Evolutionary conservation across 2,329 filamentous ascomycete species (phyloP).

Genomic region (Stagonosporopsis rhizophila): DNA sequence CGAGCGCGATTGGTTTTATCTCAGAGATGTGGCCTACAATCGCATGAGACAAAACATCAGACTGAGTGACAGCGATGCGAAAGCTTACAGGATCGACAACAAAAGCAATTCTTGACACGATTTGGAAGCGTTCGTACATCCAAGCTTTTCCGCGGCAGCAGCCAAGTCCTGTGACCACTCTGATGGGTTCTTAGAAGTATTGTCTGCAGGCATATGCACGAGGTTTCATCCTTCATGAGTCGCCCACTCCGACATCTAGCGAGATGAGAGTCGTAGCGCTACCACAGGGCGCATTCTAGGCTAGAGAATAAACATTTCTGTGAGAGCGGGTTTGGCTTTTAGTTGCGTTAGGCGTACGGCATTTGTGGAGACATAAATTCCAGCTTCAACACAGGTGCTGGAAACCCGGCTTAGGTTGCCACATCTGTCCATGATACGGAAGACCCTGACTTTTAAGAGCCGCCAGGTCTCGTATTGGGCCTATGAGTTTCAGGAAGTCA

Average conservation of each 20-base stretch:
- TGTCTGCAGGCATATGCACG: background rate
- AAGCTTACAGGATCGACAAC: background rate
- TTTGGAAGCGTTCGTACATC: background rate
- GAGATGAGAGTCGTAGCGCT: background rate
- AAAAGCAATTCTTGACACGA: background rate
- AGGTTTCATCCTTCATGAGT: background rate
- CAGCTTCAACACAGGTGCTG: conserved; percentile 1
- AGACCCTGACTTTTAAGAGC: conserved; percentile 6
- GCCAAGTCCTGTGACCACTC: conserved; percentile 1
- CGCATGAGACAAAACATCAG: background rate
- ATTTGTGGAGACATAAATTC: conserved; percentile 7
- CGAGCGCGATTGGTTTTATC: background rate
- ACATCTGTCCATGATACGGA: background rate
- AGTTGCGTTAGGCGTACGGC: conserved; percentile 4
- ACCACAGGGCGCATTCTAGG: background rate
- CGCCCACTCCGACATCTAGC: conserved; percentile 1
- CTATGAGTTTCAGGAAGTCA: conserved; percentile 1
- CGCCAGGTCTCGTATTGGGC: conserved; percentile 12
- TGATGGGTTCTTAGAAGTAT: background rate
- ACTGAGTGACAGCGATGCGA: background rate
- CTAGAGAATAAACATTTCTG: background rate
- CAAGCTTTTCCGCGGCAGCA: background rate
- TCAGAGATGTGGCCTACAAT: too few relatives aligned
- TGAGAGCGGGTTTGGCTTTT: background rate
- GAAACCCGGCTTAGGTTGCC: conserved; percentile 2